These are phyloP conservation scores for Cicer bijugum DNA, from an alignment of 306 rosid genomes.

Conservation along the genomic window DNA sequence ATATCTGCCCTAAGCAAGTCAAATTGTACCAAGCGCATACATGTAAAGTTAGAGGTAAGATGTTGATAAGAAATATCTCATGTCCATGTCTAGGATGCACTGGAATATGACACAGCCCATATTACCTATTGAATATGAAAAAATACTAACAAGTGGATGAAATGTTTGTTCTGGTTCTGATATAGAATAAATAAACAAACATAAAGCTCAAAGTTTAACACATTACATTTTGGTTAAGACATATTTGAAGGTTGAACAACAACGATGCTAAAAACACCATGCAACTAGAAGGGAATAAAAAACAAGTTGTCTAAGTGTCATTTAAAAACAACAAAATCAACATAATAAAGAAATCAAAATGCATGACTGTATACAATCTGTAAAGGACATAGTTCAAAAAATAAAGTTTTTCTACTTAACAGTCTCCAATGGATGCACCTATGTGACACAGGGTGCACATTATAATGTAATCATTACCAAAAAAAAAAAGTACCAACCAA, in stretches of 20 bases:
- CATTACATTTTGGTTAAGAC: slow-evolving; percentile 3
- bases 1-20: slow-evolving; percentile 31
- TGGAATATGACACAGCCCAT: not conserved
- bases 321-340: slow-evolving; percentile 30
- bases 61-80: slow-evolving; percentile 17
- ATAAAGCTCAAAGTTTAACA: not conserved
- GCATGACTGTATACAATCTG: slow-evolving; percentile 22
- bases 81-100: not conserved
- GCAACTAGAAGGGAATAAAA: slow-evolving; percentile 23
- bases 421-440: slow-evolving; percentile 18
- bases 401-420: not conserved
- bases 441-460: not conserved
- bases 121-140: slow-evolving; percentile 22
- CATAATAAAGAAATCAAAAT: slow-evolving; percentile 6
- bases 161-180: slow-evolving; percentile 31
- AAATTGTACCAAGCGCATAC: not conserved
- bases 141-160: slow-evolving; percentile 15
- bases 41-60: slow-evolving; percentile 23
- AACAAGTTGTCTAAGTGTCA: slow-evolving; percentile 8
- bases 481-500: slow-evolving; percentile 61
- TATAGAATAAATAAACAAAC: slow-evolving; percentile 19
- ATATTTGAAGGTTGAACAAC: slow-evolving; percentile 2
- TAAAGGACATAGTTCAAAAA: slow-evolving; percentile 30
- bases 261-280: slow-evolving; percentile 31
- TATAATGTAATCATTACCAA: slow-evolving; percentile 38